These are phyloP conservation scores for Candida railenensis DNA, from an alignment of 805 yeast species.

Conservation along the genomic window DNA sequence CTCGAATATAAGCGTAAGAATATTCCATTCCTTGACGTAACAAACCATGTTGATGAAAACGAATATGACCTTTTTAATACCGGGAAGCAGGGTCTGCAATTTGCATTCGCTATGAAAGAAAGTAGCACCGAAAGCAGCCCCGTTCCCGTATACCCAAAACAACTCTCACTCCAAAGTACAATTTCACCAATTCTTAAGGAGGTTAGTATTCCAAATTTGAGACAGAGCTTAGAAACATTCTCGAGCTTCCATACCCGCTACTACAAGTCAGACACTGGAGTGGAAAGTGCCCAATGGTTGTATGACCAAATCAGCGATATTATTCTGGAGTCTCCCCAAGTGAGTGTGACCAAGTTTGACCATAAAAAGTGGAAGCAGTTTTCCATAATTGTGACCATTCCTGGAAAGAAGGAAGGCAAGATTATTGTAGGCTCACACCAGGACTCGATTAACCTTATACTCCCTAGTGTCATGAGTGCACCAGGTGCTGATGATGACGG, in stretches of 20 bases:
- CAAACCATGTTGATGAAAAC: conserved; percentile 38
- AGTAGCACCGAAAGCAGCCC: conserved; percentile 26
- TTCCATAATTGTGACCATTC: conserved; percentile 66
- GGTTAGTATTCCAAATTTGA: conserved; percentile 48
- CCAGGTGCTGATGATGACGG: conserved; percentile 98
- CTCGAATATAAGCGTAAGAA: conserved; percentile 39
- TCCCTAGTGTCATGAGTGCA: conserved; percentile 67
- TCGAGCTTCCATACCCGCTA: conserved; percentile 74
- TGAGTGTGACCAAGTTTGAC: conserved; percentile 46
- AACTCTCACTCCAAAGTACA: conserved; percentile 30
- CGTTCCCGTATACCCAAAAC: conserved; percentile 48
- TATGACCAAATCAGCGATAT: conserved; percentile 46
- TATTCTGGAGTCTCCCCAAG: conserved; percentile 16
- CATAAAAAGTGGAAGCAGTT: conserved; percentile 78
- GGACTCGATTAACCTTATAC: conserved; percentile 73
- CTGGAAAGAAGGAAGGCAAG: conserved; percentile 47
- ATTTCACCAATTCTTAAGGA: conserved; percentile 41
- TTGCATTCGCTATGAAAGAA: conserved; percentile 14
- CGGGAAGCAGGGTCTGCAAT: conserved; percentile 22
- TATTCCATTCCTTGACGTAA: conserved; percentile 62
- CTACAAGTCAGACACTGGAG: conserved; percentile 70
- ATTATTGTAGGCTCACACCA: conserved; percentile 84
- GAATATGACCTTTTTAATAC: conserved; percentile 10
- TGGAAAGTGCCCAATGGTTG: conserved; percentile 71
- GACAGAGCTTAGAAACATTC: conserved; percentile 56